A percentile compares a stretch with the other conserved stretches of the same genome.
These are phyloP conservation scores for Pseudogymnoascus sp. DNA, from an alignment of 2,329 filamentous ascomycete species.

Conservation along the genomic window DNA sequence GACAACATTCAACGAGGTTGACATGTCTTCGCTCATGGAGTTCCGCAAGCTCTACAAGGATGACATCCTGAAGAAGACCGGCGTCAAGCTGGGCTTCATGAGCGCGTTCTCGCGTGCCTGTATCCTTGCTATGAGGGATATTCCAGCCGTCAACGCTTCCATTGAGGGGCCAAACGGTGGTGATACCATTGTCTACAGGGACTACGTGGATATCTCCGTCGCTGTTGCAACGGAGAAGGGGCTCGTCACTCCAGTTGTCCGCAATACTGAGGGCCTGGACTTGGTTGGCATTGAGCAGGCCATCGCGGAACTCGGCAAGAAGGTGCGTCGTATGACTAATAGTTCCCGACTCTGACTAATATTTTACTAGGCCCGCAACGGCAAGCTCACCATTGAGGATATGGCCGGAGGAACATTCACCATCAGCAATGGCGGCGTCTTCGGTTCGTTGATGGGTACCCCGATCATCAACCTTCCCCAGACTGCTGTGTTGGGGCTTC, in stretches of 20 bases:
- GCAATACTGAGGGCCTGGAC: conserved; percentile 84
- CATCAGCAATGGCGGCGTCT: conserved; percentile 95
- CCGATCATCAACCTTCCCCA: conserved; percentile 98
- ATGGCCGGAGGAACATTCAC: conserved; percentile 99
- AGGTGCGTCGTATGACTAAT: conserved; percentile 47
- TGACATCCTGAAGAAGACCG: conserved; percentile 88
- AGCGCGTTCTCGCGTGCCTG: conserved; percentile 89
- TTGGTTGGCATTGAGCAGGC: conserved; percentile 81
- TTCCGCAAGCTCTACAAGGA: conserved; percentile 98
- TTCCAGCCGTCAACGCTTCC: conserved; percentile 92
- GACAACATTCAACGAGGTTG: conserved; percentile 98
- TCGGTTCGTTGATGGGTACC: conserved; percentile 93
- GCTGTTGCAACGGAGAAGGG: conserved; percentile 97
- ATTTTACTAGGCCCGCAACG: conserved; percentile 68
- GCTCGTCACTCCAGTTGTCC: conserved; percentile 89
- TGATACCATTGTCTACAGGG: conserved; percentile 95
- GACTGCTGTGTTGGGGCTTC: conserved; percentile 82
- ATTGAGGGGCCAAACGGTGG: conserved; percentile 93
- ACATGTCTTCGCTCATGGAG: conserved; percentile 97
- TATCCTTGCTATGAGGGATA: conserved; percentile 84
- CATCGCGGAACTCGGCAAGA: conserved; percentile 92
- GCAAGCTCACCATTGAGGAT: conserved; percentile 96
- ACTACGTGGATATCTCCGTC: conserved; percentile 96
- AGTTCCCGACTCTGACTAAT: conserved; percentile 11
- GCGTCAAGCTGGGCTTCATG: conserved; percentile 99